phyloP scores from a whole-genome alignment of 129 eudicot genomes.

The Flaveria brownii region DNA sequence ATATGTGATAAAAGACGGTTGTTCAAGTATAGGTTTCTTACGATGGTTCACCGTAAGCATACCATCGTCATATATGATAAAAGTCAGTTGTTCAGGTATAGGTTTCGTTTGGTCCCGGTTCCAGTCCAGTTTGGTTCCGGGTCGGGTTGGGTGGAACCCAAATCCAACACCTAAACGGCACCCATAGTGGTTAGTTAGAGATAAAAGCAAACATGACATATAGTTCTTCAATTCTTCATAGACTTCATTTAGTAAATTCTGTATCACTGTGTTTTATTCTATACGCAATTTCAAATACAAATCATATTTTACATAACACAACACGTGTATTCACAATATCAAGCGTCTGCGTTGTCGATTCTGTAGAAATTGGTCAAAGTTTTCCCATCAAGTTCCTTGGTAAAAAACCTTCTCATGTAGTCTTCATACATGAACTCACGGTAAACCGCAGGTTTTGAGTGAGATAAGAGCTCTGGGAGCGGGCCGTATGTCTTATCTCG shows the following conservation, averaged over 20 bases:
- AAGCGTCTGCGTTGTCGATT: slow-evolving; percentile 22
- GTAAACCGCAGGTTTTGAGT: slow-evolving; percentile 53
- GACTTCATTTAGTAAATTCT: background rate
- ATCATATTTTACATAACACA: background rate
- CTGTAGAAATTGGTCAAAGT: slow-evolving; percentile 49
- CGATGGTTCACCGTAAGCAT: too few relatives aligned
- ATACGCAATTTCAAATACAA: background rate
- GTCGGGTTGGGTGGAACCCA: too few relatives aligned
- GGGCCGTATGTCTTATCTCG: slow-evolving; percentile 52
- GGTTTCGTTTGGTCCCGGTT: too few relatives aligned
- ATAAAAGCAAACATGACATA: slow-evolving; percentile 21
- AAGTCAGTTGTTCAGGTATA: too few relatives aligned
- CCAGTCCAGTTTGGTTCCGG: too few relatives aligned
- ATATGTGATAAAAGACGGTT: too few relatives aligned
- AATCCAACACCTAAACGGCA: too few relatives aligned
- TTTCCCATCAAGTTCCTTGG: slow-evolving; percentile 58
- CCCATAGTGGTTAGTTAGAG: background rate
- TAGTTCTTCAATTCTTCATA: slow-evolving; percentile 13
- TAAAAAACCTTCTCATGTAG: slow-evolving; percentile 53
- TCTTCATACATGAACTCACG: slow-evolving; percentile 37
- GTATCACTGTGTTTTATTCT: slow-evolving; percentile 8
- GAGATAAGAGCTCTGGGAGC: slow-evolving; percentile 47
- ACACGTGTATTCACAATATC: background rate
- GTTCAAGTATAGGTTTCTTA: too few relatives aligned
- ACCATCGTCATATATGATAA: too few relatives aligned